A percentile compares a stretch with the other conserved stretches of the same genome.
These are phyloP conservation scores for Metarhizium humberi DNA, from an alignment of 2,329 filamentous ascomycete species.

Conservation along the genomic window DNA sequence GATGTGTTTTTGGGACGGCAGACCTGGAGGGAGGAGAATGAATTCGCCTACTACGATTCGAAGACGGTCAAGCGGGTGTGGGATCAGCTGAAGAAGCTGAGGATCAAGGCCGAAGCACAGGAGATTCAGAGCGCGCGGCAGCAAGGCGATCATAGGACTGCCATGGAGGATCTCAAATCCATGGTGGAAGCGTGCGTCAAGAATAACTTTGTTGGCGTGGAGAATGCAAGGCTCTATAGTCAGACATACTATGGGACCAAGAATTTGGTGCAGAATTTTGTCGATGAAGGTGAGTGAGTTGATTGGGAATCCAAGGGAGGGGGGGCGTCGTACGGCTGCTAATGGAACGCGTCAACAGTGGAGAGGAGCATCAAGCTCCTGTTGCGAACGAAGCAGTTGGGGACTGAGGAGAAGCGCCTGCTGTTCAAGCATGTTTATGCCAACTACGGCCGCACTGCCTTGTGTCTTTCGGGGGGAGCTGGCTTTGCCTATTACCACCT, in stretches of 20 bases:
- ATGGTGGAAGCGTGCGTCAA: constrained; percentile 88
- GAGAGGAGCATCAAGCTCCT: constrained; percentile 60
- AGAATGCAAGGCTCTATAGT: constrained; percentile 90
- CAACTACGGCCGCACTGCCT: constrained; percentile 84
- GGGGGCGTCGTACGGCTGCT: background rate
- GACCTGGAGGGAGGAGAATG: constrained; percentile 68
- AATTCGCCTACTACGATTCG: constrained; percentile 79
- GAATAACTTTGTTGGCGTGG: constrained; percentile 93
- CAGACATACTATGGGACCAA: constrained; percentile 99
- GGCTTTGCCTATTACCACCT: constrained; percentile 97
- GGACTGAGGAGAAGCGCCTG: constrained; percentile 62
- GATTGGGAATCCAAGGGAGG: background rate
- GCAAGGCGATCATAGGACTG: constrained; percentile 28
- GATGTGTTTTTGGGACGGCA: constrained; percentile 76
- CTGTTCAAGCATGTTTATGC: constrained; percentile 83
- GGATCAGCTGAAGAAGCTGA: constrained; percentile 60
- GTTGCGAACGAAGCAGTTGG: constrained; percentile 55
- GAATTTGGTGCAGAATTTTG: constrained; percentile 77
- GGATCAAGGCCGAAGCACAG: constrained; percentile 48
- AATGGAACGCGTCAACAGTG: constrained; percentile 30
- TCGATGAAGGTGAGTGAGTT: constrained; percentile 66
- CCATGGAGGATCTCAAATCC: constrained; percentile 65
- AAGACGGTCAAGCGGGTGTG: constrained; percentile 71
- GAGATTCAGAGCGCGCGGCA: constrained; percentile 28
- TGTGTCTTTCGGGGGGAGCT: constrained; percentile 88